Evolutionary conservation across 148 eudicot species (phyloP).

Genomic region (Heliosperma pusillum): DNA sequence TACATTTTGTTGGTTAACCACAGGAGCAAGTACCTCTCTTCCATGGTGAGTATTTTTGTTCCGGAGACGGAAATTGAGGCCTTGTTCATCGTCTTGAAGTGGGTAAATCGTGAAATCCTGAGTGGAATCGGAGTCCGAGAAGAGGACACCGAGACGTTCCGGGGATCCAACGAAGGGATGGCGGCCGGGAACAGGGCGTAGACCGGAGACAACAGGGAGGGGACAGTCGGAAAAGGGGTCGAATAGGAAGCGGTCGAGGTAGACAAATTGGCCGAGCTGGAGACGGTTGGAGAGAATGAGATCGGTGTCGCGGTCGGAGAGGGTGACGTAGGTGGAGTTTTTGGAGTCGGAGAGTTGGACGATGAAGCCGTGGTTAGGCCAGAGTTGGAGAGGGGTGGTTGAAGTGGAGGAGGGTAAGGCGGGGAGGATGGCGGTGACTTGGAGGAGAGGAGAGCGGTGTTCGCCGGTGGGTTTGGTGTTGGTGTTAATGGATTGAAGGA

Average conservation of each 20-base stretch:
- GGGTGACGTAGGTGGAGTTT: slow-evolving; percentile 77
- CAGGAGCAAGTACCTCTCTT: slow-evolving; percentile 24
- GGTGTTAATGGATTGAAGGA: slow-evolving; percentile 80
- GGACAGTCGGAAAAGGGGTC: slow-evolving; percentile 30
- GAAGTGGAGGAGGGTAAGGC: slow-evolving; percentile 39
- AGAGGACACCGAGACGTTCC: slow-evolving; percentile 35
- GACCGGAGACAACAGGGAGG: slow-evolving; percentile 50
- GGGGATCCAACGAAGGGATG: slow-evolving; percentile 66
- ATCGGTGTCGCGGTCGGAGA: slow-evolving; percentile 56
- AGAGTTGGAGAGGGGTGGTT: slow-evolving; percentile 36
- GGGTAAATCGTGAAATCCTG: slow-evolving; percentile 69
- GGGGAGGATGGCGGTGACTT: slow-evolving; percentile 79
- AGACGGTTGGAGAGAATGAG: slow-evolving; percentile 71
- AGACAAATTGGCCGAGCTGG: slow-evolving; percentile 83
- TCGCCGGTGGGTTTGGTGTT: slow-evolving; percentile 67
- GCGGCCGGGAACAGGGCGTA: slow-evolving; percentile 70
- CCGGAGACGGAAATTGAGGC: neutral
- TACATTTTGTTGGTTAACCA: slow-evolving; percentile 19
- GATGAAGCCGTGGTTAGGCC: slow-evolving; percentile 67
- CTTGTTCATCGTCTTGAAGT: slow-evolving; percentile 34
- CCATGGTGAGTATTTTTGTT: neutral
- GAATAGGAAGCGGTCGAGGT: slow-evolving; percentile 57
- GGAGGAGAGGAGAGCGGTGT: slow-evolving; percentile 86
- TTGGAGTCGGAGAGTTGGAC: slow-evolving; percentile 79
- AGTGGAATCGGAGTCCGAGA: slow-evolving; percentile 31